Base-by-base conservation (phyloP, 371 early-diverging fungal species). In the Mortierella sp. region DNA sequence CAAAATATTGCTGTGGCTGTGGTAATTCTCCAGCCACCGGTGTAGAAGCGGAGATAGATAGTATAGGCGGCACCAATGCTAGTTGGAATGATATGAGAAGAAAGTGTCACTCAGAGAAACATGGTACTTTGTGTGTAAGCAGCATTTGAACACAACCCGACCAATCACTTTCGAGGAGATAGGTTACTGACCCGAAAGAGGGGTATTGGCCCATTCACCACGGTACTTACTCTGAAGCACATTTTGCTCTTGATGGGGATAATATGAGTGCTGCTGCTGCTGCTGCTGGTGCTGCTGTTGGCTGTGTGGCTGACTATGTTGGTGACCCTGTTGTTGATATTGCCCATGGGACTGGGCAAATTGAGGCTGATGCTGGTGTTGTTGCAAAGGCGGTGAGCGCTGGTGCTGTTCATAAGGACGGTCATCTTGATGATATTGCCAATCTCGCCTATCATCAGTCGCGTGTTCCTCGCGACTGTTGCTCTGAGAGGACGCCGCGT, bases 31-130 rank as follows among this genome's bases (percentile, higher is more conserved):
- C 75, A 5, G 80, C 55, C 40, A 70, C 32, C 15, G 80, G 80
- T 23, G 81, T 74, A 26, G 75, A 70, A 1, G 75, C 75, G 6
- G 81, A 80, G 40, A 75, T 47, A 37, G 81, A 80, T 34, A 80
- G 22, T 13, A 75, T 45, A 19, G 81, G 79, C 22, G 79, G 75
- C 1, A 65, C 75, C 32, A 64, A 29, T 10, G 57, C 67, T 28
- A 66, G 37, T 10, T 37, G 45, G 4, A n/a, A n/a, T n/a, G n/a
- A 49, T 23, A 47, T 22, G 34, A 17, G 29, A 23, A 49, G 17
- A 5, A 40, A 26, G 22, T 19, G n/a, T n/a, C n/a, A n/a, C n/a
- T n/a, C n/a, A 22, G 35, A 61, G 22, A 13, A 29, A 56, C 28
- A 56, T 2, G 31, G 22, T 17, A 29, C 2, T 28, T 7, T 5